phyloP scores from a whole-genome alignment of 148 eudicot genomes.

The Oxyria digyna region DNA sequence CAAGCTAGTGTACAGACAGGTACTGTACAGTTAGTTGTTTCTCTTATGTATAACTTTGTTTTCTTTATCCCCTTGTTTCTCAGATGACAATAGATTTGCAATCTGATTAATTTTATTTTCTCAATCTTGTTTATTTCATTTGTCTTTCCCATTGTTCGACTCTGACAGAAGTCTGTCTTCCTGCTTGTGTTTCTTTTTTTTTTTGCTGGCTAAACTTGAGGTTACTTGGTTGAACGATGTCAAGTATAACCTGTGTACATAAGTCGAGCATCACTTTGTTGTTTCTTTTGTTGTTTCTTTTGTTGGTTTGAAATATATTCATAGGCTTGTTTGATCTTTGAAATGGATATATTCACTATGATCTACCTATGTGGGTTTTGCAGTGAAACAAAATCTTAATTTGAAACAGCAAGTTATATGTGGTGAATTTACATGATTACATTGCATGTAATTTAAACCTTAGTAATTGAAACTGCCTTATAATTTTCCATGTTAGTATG shows the following conservation, averaged over 20 bases:
- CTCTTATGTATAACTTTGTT: background rate
- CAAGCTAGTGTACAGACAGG: background rate
- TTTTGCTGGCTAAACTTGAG: background rate
- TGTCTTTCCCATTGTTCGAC: too few relatives aligned
- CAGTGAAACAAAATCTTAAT: too few relatives aligned
- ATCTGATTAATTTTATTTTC: background rate
- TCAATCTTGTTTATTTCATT: background rate
- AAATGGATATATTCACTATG: too few relatives aligned
- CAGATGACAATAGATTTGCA: constrained; percentile 1
- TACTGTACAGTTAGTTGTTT: constrained; percentile 7
- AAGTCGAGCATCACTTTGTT: too few relatives aligned
- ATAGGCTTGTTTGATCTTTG: background rate
- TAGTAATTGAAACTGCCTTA: too few relatives aligned
- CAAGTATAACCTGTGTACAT: background rate
- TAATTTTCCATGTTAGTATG: too few relatives aligned
- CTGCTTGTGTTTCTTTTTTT: background rate
- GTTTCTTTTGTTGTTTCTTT: background rate
- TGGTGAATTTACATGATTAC: too few relatives aligned
- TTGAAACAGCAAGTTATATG: too few relatives aligned
- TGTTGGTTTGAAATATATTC: background rate
- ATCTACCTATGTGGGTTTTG: too few relatives aligned
- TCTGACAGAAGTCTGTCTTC: background rate
- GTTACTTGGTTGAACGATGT: background rate
- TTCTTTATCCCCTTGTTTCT: background rate
- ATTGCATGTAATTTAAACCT: too few relatives aligned